Conservation (phyloP, 1,139 yeast genomes). For the Neolecta irregularis region DNA sequence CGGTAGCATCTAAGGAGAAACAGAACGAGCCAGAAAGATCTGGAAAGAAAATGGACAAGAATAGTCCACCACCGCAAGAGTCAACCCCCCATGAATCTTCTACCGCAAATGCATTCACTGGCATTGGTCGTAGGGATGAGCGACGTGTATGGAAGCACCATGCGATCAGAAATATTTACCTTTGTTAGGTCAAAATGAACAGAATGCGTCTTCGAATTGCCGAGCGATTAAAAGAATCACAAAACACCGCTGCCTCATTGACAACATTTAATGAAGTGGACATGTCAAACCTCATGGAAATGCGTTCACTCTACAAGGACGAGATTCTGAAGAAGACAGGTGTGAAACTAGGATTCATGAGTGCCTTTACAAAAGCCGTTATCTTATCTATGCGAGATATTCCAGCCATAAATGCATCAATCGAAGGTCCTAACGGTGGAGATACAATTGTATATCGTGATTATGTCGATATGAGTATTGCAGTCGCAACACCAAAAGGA, state of each 20-base stretch:
- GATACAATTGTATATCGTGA: conserved; percentile 93
- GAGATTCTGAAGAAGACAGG: conserved; percentile 91
- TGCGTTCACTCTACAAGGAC: conserved; percentile 94
- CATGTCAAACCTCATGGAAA: conserved; percentile 80
- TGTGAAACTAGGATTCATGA: conserved; percentile 95
- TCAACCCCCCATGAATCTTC: conserved; percentile 13
- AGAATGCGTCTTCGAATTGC: conserved; percentile 99
- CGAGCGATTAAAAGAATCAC: conserved; percentile 97
- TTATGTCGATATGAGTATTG: conserved; percentile 87
- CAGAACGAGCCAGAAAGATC: neutral
- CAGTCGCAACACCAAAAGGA: conserved; percentile 99
- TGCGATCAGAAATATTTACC: neutral
- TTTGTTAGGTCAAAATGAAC: conserved; percentile 68
- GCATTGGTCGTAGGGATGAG: conserved; percentile 67
- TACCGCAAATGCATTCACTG: conserved; percentile 33
- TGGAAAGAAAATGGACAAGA: neutral
- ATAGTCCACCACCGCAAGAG: conserved; percentile 1
- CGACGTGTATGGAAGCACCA: too few relatives aligned
- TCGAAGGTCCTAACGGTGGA: conserved; percentile 53
- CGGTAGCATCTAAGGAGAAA: conserved; percentile 21
- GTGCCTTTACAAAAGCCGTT: conserved; percentile 90
- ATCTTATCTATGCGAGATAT: conserved; percentile 86
- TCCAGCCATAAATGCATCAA: conserved; percentile 91
- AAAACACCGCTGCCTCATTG: conserved; percentile 94
- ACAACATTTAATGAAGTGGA: conserved; percentile 98